Evolutionary conservation across 2,329 filamentous ascomycete species (phyloP).

Genomic region (Curvularia eragrostidis): DNA sequence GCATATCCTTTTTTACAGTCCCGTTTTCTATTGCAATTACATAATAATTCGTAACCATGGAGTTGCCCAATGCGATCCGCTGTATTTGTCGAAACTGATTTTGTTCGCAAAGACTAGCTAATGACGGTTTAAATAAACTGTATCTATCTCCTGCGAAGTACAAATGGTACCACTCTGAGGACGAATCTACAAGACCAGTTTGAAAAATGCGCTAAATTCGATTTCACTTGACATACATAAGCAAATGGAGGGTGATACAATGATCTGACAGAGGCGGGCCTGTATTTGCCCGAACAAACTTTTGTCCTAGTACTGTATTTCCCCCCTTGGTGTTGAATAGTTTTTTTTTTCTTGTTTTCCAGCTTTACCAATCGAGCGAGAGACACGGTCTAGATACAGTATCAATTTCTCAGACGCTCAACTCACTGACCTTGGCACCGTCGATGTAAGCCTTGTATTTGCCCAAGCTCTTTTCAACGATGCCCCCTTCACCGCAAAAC

Average conservation of each 20-base stretch:
- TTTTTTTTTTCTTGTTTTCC: too few relatives aligned
- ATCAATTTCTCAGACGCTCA: conserved; percentile 41
- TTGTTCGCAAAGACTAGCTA: background rate
- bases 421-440: conserved; percentile 41
- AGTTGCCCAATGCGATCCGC: too few relatives aligned
- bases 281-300: too few relatives aligned
- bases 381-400: background rate
- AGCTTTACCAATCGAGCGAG: background rate
- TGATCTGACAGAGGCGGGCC: too few relatives aligned
- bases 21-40: too few relatives aligned
- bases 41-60: too few relatives aligned
- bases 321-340: too few relatives aligned
- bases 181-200: background rate
- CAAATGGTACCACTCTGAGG: too few relatives aligned
- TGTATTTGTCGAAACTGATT: background rate
- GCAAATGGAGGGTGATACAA: background rate
- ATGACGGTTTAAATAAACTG: too few relatives aligned
- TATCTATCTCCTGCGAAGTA: too few relatives aligned
- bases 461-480: conserved; percentile 52
- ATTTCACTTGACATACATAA: background rate
- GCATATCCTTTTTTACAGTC: too few relatives aligned
- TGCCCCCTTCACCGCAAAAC: conserved; percentile 30
- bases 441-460: conserved; percentile 59
- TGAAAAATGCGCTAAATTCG: background rate
- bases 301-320: too few relatives aligned